These are phyloP conservation scores for Sambucus nigra DNA, from an alignment of 129 eudicot species.

Conservation along the genomic window DNA sequence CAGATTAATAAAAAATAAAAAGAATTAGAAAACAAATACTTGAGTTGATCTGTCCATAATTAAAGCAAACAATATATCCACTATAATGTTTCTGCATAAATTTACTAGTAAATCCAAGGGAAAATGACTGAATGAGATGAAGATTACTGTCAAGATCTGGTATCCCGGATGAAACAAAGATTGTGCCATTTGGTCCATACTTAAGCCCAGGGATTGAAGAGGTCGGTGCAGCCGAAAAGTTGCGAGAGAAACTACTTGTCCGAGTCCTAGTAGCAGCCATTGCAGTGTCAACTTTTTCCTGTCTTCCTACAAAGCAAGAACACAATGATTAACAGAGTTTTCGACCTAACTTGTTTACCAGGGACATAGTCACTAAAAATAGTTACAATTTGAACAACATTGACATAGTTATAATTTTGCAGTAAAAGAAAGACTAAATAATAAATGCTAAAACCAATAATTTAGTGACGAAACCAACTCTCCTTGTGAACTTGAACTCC, in stretches of 20 bases:
- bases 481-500: too few species aligned
- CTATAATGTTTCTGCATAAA: background rate
- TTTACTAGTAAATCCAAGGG: conserved; percentile 1
- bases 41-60: too few species aligned
- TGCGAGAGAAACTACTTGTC: conserved; percentile 77
- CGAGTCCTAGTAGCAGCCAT: conserved; percentile 67
- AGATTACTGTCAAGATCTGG: conserved; percentile 86
- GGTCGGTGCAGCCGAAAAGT: conserved; percentile 34
- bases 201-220: conserved; percentile 65
- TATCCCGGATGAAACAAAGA: conserved; percentile 83
- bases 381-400: background rate
- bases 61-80: background rate
- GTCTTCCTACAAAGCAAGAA: conserved; percentile 5
- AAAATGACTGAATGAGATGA: conserved; percentile 2
- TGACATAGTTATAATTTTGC: background rate
- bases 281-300: background rate
- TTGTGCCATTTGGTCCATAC: conserved; percentile 81
- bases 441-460: background rate
- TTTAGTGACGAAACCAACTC: too few species aligned
- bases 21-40: background rate
- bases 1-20: too few species aligned
- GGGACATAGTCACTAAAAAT: background rate
- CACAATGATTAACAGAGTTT: background rate
- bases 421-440: background rate
- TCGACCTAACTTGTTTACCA: background rate